Evolutionary conservation across 306 rosid species (phyloP), one percentile per base, ranked within the genome.

Genomic region (Canavalia ensiformis): DNA sequence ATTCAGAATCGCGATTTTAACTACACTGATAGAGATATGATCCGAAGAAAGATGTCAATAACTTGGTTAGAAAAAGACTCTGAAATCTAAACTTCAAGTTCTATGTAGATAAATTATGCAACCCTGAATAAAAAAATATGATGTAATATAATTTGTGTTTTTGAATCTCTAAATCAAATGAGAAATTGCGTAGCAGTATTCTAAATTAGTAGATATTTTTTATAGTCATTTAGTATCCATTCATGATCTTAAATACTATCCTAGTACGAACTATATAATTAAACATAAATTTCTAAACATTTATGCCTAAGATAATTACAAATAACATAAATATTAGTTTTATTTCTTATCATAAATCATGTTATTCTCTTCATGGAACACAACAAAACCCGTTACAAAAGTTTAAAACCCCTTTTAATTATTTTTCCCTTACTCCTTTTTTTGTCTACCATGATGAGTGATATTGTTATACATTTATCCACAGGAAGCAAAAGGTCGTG

Each of bases 401-500:
- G 8, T 52, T 72, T 71, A 42, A 13, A 71, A 4, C n/a, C 12
- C 47, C 46, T 50, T 25, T 18, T 18, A 0, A 18, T 18, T 18
- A 45, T 8, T 45, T 10, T 12, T 12, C n/a, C n/a, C 29, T n/a
- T 45, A 45, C 8, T 7, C 9, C 49, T 3, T 45, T 8, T 8
- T 45, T n/a, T 5, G 1, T 79, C n/a, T 74, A 28, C 34, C 45
- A 11, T 66, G 34, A 62, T 76, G 66, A 75, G 72, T 75, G 86
- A 68, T 47, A 68, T n/a, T 71, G 59, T 75, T 47, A 50, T 74
- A 47, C 72, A 49, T 72, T 50, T 75, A 25, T 83, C 52, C 56
- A 46, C 84, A 95, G 98, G 92, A 91, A 85, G 98, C 99, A 57
- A 95, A 93, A 86, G 59, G 42, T 51, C 72, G 82, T 0, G 97